Evolutionary conservation across 192 early-diverging fungal genomes (phyloP), one percentile per base, ranked within the genome.

Genomic region (Coemansia sp.): DNA sequence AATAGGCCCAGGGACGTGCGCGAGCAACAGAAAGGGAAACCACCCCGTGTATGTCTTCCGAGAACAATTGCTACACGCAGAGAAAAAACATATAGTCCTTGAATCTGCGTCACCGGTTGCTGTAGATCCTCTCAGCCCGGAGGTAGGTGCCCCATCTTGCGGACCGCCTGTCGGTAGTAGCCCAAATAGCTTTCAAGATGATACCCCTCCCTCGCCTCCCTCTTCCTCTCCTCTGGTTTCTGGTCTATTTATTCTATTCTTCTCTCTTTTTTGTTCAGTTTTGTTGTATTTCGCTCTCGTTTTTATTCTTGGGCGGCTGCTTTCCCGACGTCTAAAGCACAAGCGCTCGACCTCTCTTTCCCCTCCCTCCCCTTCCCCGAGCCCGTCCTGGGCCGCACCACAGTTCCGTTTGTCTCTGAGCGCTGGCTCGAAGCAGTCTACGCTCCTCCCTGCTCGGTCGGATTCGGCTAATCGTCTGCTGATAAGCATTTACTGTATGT

Each of bases 401-500:
- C 24, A 27, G 24, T 49, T 49, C 46, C n/a, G 22, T 25, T 25
- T 9, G 11, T 3, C 46, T 49, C 8, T 25, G n/a, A n/a, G n/a
- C n/a, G n/a, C n/a, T n/a, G n/a, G n/a, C n/a, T n/a, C n/a, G n/a
- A n/a, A n/a, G n/a, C n/a, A n/a, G n/a, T n/a, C n/a, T n/a, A n/a
- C 12, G 3, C 24, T 40, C 12, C 24, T 11, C 4, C 5, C 27
- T 12, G 11, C 12, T 46, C 19, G 43, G 7, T 46, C 43, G 43
- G 22, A 8, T 22, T 46, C 43, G 43, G 39, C 15, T 40, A 40
- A 40, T 15, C 6, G 39, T n/a, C 46, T 25, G 46, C 4, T 49
- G 46, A 49, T 49, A 49, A 24, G 46, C 46, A 49, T 27, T 49
- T 49, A 49, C 46, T 49, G 46, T 49, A 49, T 24, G 46, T 49